Percentiles rank a stretch among this genome's conserved stretches.
phyloP scores from a whole-genome alignment of 2,329 filamentous ascomycete species.

The Pyrenochaeta sp. region DNA sequence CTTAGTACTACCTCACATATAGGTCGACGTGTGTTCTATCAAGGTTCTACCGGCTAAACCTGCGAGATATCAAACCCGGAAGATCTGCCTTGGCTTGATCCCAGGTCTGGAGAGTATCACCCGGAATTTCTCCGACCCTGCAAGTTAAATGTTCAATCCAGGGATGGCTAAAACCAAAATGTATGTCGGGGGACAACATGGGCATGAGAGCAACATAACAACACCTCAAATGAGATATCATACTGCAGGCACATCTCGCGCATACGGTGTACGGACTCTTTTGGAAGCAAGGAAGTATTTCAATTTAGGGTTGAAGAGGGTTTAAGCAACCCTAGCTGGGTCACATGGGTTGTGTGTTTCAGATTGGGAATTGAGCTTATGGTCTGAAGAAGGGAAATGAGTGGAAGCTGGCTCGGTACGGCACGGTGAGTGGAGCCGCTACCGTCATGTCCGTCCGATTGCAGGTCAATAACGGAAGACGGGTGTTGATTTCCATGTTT shows the following conservation, averaged over 20 bases:
- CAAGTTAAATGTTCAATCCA: neutral
- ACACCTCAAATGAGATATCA: too few species aligned
- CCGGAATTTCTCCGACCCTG: neutral
- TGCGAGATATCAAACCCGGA: neutral
- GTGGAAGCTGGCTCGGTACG: conserved; percentile 14
- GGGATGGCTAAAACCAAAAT: neutral
- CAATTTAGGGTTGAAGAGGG: too few species aligned
- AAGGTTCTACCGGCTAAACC: neutral
- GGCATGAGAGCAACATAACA: too few species aligned
- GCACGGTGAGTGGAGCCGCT: conserved; percentile 12
- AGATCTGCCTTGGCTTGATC: neutral
- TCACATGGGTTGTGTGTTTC: too few species aligned
- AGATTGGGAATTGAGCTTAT: neutral
- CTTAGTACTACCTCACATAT: neutral
- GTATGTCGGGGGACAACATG: too few species aligned
- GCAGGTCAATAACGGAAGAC: neutral
- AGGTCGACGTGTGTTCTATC: neutral
- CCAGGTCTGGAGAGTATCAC: neutral
- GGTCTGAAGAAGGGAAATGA: neutral
- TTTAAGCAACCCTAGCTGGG: too few species aligned
- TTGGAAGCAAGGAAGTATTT: too few species aligned
- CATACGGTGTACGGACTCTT: too few species aligned
- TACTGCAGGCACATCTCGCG: too few species aligned
- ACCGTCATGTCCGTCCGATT: neutral
- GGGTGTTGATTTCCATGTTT: neutral